These are phyloP conservation scores for Suillus paluster DNA, from an alignment of 768 basidiomycete species.

Conservation along the genomic window DNA sequence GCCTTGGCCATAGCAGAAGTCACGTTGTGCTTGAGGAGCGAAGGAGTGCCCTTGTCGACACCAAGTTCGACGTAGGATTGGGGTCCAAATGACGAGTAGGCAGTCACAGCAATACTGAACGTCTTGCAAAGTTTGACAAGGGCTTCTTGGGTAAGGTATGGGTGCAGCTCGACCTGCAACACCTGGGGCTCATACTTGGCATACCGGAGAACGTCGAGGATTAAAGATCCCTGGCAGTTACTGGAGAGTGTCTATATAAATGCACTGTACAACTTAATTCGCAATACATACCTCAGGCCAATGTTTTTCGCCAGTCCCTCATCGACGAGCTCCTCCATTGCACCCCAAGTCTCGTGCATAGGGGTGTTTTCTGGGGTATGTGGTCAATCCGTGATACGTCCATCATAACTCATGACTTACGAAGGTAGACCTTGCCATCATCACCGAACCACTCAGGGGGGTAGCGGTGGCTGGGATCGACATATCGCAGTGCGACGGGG, in stretches of 20 bases:
- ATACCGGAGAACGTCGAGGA: constrained; percentile 80
- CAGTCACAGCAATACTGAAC: constrained; percentile 55
- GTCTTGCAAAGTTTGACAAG: constrained; percentile 48
- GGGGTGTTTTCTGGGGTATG: constrained; percentile 57
- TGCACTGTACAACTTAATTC: not conserved
- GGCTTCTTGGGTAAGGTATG: constrained; percentile 54
- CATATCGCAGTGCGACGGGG: constrained; percentile 81
- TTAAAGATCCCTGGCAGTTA: constrained; percentile 73
- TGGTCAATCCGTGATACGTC: constrained; percentile 1
- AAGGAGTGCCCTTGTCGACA: constrained; percentile 53
- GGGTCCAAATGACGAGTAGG: constrained; percentile 60
- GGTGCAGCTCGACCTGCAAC: constrained; percentile 65
- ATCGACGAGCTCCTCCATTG: constrained; percentile 81
- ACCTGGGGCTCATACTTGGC: constrained; percentile 66
- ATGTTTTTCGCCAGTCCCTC: constrained; percentile 76
- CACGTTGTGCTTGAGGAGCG: constrained; percentile 55
- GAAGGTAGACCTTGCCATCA: constrained; percentile 67
- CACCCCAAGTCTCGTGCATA: constrained; percentile 83
- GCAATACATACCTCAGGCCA: constrained; percentile 61
- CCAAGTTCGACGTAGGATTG: constrained; percentile 69
- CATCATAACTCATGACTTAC: constrained; percentile 40
- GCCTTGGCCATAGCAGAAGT: constrained; percentile 50
- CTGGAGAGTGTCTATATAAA: constrained; percentile 39
- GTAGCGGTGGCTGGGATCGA: constrained; percentile 75
- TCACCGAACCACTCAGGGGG: constrained; percentile 85